phyloP scores from a whole-genome alignment of 1,139 yeast species.

The Lodderomyces jiufengensis region DNA sequence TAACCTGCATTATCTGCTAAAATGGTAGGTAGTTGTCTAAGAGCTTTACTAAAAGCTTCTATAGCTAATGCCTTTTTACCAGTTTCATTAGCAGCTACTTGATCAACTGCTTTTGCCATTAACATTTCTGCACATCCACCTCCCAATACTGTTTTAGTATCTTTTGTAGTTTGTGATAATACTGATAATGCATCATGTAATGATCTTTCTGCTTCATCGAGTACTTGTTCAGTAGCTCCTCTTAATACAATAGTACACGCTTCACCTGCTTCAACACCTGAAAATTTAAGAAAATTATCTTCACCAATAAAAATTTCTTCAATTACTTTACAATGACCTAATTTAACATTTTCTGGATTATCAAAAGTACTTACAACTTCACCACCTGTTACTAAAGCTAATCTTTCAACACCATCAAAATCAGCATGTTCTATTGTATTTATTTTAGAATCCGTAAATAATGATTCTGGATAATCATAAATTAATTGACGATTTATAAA shows the following conservation, averaged over 20 bases:
- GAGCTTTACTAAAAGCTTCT: constrained; percentile 90
- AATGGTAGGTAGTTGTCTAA: constrained; percentile 92
- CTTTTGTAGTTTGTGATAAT: constrained; percentile 89
- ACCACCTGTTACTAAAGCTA: constrained; percentile 96
- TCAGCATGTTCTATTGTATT: constrained; percentile 98
- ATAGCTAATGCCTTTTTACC: constrained; percentile 95
- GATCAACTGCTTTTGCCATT: constrained; percentile 97
- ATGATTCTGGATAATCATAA: constrained; percentile 96
- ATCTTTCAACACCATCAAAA: constrained; percentile 95
- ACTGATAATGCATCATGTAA: constrained; percentile 96
- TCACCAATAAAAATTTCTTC: constrained; percentile 95
- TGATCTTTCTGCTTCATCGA: constrained; percentile 97
- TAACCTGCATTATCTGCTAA: constrained; percentile 97
- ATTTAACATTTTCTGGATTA: constrained; percentile 76
- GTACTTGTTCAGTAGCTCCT: constrained; percentile 94
- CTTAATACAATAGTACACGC: constrained; percentile 96
- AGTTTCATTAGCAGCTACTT: constrained; percentile 86
- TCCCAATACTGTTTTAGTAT: constrained; percentile 93
- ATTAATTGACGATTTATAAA: constrained; percentile 94
- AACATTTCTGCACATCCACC: constrained; percentile 99
- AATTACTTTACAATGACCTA: constrained; percentile 85
- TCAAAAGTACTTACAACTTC: constrained; percentile 98
- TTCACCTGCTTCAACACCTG: constrained; percentile 93
- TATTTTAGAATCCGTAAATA: constrained; percentile 81
- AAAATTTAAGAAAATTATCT: constrained; percentile 77